These are phyloP conservation scores for Gorgonomyces haynaldii DNA, from an alignment of 192 early-diverging fungal species.

Conservation along the genomic window DNA sequence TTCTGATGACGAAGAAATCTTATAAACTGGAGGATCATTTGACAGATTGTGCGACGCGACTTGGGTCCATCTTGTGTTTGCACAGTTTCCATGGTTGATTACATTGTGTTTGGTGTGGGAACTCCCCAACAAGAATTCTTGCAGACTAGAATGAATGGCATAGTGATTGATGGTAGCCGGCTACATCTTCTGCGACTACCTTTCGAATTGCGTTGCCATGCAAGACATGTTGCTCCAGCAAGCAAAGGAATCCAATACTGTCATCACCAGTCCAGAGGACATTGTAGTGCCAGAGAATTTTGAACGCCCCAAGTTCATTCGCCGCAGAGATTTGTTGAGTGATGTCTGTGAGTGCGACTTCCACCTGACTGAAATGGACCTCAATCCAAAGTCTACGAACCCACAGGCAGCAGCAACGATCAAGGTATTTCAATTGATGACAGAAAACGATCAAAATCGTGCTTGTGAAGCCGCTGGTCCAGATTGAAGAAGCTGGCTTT, in stretches of 20 bases:
- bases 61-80: no score
- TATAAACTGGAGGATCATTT: no score
- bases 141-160: conserved; percentile 46
- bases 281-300: conserved; percentile 12
- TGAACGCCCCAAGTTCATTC: conserved; percentile 14
- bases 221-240: conserved; percentile 18
- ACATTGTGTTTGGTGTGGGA: conserved; percentile 42
- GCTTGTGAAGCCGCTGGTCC: conserved; percentile 40
- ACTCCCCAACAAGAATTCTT: conserved; percentile 34
- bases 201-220: conserved; percentile 45
- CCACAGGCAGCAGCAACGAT: not conserved
- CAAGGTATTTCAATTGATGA: not conserved
- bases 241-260: conserved; percentile 14
- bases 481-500: conserved; percentile 44
- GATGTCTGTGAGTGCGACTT: conserved; percentile 46
- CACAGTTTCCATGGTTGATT: no score
- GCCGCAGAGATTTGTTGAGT: conserved; percentile 16
- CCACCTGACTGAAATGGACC: conserved; percentile 17
- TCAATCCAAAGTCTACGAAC: conserved; percentile 5
- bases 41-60: no score
- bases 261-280: conserved; percentile 10
- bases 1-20: no score
- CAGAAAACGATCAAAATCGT: conserved; percentile 43
- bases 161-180: conserved; percentile 23
- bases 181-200: conserved; percentile 45